Conservation (phyloP, 495 filamentous ascomycete species). For the Wilcoxina mikolae region DNA sequence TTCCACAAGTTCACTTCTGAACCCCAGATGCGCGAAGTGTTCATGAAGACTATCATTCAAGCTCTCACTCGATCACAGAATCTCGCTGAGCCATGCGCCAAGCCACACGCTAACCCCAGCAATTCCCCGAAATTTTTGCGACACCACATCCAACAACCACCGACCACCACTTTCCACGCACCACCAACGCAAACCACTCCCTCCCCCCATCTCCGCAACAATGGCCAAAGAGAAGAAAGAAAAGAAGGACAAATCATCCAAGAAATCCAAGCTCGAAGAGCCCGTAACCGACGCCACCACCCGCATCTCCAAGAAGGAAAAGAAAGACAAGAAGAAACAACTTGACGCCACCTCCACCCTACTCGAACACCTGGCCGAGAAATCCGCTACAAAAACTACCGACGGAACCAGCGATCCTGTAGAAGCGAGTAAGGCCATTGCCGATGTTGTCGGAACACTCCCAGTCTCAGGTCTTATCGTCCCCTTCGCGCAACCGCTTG, state of each 20-base stretch:
- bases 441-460: constrained; percentile 30
- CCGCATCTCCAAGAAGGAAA: constrained; percentile 31
- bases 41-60: too few species aligned
- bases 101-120: constrained; percentile 2
- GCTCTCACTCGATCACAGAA: too few species aligned
- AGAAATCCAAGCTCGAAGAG: constrained; percentile 41
- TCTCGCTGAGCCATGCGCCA: too few species aligned
- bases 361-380: constrained; percentile 15
- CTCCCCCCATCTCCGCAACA: constrained; percentile 2
- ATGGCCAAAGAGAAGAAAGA: constrained; percentile 42
- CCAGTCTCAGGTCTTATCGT: constrained; percentile 41
- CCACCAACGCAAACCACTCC: constrained; percentile 7
- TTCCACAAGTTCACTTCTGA: too few species aligned
- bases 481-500: constrained; percentile 84
- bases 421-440: constrained; percentile 14
- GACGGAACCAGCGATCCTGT: constrained; percentile 19
- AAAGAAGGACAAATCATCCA: constrained; percentile 56
- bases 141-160: constrained; percentile 12
- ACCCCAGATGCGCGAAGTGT: too few species aligned
- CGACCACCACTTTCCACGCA: constrained; percentile 10
- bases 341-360: constrained; percentile 26
- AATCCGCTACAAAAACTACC: not conserved
- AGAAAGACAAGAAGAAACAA: constrained; percentile 39
- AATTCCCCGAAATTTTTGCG: not conserved
- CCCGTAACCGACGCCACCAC: constrained; percentile 38